Percentiles rank a stretch among this genome's conserved stretches.
Conservation (phyloP, 2,329 filamentous ascomycete species). For the Colletotrichum tamarilloi region DNA sequence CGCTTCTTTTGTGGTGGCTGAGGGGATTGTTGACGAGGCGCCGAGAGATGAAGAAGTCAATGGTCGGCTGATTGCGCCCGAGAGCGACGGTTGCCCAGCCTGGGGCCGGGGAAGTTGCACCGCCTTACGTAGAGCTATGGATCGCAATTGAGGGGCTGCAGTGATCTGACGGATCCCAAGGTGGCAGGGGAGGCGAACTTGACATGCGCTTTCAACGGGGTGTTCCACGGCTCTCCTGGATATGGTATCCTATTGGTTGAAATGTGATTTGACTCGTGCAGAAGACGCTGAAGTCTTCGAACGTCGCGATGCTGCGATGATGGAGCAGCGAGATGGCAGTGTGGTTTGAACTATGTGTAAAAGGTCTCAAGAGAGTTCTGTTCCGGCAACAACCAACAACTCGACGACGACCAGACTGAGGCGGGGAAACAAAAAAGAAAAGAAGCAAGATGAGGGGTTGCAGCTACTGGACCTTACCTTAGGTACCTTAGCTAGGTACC, state of each 20-base stretch:
- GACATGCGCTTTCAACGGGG: slow-evolving; percentile 1
- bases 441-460: background rate
- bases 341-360: background rate
- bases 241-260: background rate
- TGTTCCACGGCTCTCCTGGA: background rate
- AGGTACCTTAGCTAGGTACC: background rate
- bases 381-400: background rate
- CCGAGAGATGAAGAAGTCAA: slow-evolving; percentile 9
- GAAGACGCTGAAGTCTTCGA: background rate
- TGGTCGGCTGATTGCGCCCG: slow-evolving; percentile 21
- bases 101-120: slow-evolving; percentile 8
- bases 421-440: background rate
- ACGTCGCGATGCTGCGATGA: slow-evolving; percentile 4
- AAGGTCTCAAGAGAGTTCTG: background rate
- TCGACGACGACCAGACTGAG: background rate
- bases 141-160: slow-evolving; percentile 22
- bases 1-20: background rate
- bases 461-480: background rate
- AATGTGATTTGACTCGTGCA: background rate
- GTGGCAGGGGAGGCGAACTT: slow-evolving; percentile 5
- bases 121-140: slow-evolving; percentile 22
- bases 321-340: background rate
- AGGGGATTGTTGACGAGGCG: slow-evolving; percentile 3
- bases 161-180: slow-evolving; percentile 13
- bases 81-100: slow-evolving; percentile 14